These are phyloP conservation scores for Maudiozyma barnettii DNA, from an alignment of 805 yeast species.

Conservation along the genomic window DNA sequence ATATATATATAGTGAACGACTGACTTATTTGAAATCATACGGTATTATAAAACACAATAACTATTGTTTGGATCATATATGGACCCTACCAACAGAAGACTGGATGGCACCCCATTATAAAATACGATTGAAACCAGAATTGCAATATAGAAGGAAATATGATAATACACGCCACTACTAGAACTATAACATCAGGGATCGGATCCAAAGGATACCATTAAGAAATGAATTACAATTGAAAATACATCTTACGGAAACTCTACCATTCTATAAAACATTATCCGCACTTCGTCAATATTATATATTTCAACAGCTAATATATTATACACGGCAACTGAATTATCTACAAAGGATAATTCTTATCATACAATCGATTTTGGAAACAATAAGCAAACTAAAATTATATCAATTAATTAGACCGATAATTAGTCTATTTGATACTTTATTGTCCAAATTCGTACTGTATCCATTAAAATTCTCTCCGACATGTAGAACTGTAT, in stretches of 20 bases:
- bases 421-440: not conserved
- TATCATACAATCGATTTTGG: not conserved
- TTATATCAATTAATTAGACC: not conserved
- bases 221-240: not conserved
- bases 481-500: not conserved
- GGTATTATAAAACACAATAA: not conserved
- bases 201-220: not conserved
- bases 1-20: not conserved
- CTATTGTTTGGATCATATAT: too few species aligned
- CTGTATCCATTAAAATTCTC: not conserved
- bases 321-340: too few species aligned
- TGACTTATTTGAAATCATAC: not conserved
- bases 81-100: not conserved
- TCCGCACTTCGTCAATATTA: not conserved
- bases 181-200: not conserved
- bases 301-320: not conserved
- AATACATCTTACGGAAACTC: not conserved
- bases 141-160: not conserved
- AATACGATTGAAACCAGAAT: slow-evolving; percentile 2
- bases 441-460: not conserved
- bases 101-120: not conserved
- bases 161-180: not conserved
- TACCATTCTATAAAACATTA: not conserved
- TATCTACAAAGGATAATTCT: not conserved
- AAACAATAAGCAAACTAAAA: not conserved